Evolutionary conservation across 2,329 filamentous ascomycete species (phyloP), one percentile per base, ranked within the genome.

Genomic region (Hymenoscyphus albidus): DNA sequence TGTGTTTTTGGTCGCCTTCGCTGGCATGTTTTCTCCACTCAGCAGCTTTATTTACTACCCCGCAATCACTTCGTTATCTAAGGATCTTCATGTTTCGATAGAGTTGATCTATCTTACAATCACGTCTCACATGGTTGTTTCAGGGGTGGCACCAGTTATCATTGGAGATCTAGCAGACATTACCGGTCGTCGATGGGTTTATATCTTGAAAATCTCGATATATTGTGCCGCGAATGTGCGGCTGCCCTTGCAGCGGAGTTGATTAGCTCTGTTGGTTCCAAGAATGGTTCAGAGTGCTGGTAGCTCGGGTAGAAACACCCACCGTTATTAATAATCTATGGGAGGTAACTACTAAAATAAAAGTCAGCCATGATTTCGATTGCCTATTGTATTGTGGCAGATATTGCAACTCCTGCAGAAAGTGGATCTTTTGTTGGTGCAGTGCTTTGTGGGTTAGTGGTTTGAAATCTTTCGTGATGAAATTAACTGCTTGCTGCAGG

Each of bases 371-470:
- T 85, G 0, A 78, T 88, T 2, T 81, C 87, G 0, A 77, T 91
- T 6, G 79, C 78, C 0, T 78, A 78, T 32, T 88, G 83, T 0
- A 82, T 90, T 0, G 81, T 90, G 0, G 84, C 85, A 0, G 88
- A 91, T 70, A 77, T 89, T 9, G 79, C 84, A n/a, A 87, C 85
- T 0, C 82, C 82, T 1, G 82, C 82, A 1, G 87, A 91, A 70
- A 78, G 68, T 12, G 68, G 88, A 65, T 87, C 82, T 61, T 92
- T 89, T 73, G 87, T 92, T 77, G 88, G 84, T 35, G 57, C 31
- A 10, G 39, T 65, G 16, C 27, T 61, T 55, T 48, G 32, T 56
- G 62, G 61, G 64, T 64, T 35, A 57, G 27, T 59, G 22, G 4
- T 3, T 55, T 32, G 18, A 55, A 10, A 3, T 1, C 18, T 42